Conservation (phyloP, 1,284 basidiomycete genomes). For the Ustilago xerochloae region DNA sequence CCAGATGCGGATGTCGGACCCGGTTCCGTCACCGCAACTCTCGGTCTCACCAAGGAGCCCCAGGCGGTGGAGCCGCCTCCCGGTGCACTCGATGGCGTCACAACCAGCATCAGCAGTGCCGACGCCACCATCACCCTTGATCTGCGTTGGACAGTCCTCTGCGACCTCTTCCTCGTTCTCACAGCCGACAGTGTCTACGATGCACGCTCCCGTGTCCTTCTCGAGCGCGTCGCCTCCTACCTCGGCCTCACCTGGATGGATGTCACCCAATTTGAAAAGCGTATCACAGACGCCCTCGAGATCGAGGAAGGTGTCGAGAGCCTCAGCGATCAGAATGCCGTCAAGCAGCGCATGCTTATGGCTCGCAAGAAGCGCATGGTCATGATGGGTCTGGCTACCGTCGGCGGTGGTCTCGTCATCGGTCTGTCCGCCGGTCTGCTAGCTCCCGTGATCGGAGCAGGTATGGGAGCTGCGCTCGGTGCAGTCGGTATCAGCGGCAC, state of each 20-base stretch:
- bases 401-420: constrained; percentile 67
- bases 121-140: constrained; percentile 66
- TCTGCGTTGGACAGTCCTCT: constrained; percentile 67
- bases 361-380: constrained; percentile 60
- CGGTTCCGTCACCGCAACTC: constrained; percentile 35
- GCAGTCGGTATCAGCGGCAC: constrained; percentile 67
- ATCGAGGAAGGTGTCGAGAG: constrained; percentile 65
- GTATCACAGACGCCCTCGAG: constrained; percentile 65
- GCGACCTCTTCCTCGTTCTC: constrained; percentile 67
- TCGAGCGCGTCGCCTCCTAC: constrained; percentile 61
- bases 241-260: constrained; percentile 67
- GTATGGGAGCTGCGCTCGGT: constrained; percentile 65
- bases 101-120: constrained; percentile 62
- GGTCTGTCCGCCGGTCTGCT: constrained; percentile 65
- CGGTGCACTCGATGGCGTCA: constrained; percentile 62
- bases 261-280: constrained; percentile 67
- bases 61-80: constrained; percentile 57
- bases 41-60: constrained; percentile 56
- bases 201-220: constrained; percentile 64
- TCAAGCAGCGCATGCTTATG: constrained; percentile 49
- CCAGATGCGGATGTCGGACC: constrained; percentile 19
- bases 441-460: constrained; percentile 66
- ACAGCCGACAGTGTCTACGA: constrained; percentile 68
- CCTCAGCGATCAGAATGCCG: constrained; percentile 54
- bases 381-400: constrained; percentile 67